Evolutionary conservation across 2,329 filamentous ascomycete species (phyloP).

Genomic region (Talaromyces funiculosus): DNA sequence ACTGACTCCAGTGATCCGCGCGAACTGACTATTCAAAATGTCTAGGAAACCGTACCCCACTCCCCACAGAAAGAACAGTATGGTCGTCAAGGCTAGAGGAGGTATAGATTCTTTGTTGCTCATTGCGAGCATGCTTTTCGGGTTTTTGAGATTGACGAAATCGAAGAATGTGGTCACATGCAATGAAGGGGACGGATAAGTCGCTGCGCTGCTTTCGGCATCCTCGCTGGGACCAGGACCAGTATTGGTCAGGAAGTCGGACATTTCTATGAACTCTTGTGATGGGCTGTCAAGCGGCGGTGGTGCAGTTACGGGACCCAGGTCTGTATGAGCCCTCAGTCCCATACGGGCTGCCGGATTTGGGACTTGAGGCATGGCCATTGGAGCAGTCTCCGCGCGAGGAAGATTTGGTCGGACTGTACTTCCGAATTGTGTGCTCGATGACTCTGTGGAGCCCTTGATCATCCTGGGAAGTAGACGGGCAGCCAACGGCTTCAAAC

Average conservation of each 20-base stretch:
- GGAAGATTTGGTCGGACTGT: background rate
- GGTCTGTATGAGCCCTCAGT: slow-evolving; percentile 14
- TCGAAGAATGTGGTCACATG: slow-evolving; percentile 53
- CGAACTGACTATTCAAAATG: slow-evolving; percentile 64
- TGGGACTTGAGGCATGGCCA: background rate
- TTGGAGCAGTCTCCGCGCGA: background rate
- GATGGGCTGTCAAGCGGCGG: slow-evolving; percentile 11
- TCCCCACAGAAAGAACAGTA: slow-evolving; percentile 84
- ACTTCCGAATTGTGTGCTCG: slow-evolving; percentile 4
- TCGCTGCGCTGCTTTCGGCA: slow-evolving; percentile 32
- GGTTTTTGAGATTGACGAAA: slow-evolving; percentile 54
- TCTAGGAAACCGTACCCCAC: slow-evolving; percentile 85
- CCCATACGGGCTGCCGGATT: background rate
- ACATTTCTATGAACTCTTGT: slow-evolving; percentile 30
- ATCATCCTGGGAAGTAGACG: slow-evolving; percentile 54
- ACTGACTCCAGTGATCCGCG: slow-evolving; percentile 41
- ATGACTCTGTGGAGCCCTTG: slow-evolving; percentile 39
- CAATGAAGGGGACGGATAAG: slow-evolving; percentile 27
- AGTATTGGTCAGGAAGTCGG: slow-evolving; percentile 51
- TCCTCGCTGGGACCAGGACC: slow-evolving; percentile 38
- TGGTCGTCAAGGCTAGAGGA: slow-evolving; percentile 60
- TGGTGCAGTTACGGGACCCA: slow-evolving; percentile 10
- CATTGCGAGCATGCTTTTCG: slow-evolving; percentile 55
- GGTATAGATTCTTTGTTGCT: slow-evolving; percentile 53
- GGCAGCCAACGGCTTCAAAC: slow-evolving; percentile 77